These are phyloP conservation scores for Trametes gibbosa DNA, from an alignment of 768 basidiomycete genomes.

Conservation along the genomic window DNA sequence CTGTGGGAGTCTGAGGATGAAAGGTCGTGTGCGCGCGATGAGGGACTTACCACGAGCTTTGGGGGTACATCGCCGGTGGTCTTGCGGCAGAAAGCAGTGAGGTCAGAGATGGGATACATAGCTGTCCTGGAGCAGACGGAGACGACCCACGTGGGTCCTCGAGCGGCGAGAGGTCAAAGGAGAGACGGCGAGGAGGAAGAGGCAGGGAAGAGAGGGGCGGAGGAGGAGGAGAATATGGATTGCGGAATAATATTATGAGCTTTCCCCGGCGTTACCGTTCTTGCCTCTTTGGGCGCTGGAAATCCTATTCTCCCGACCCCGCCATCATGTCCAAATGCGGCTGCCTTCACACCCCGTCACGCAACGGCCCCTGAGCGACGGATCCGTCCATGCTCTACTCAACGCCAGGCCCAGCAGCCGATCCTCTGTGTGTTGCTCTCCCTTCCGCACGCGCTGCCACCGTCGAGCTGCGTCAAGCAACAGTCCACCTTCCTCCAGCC, in stretches of 20 bases:
- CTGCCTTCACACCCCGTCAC: neutral
- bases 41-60: conserved; percentile 72
- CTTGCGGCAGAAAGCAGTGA: conserved; percentile 82
- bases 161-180: conserved; percentile 5
- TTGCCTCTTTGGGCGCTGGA: neutral
- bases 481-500: neutral
- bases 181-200: conserved; percentile 4
- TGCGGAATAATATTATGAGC: conserved; percentile 9
- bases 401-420: neutral
- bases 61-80: conserved; percentile 86
- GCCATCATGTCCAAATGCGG: conserved; percentile 4
- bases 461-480: neutral
- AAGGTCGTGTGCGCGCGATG: conserved; percentile 2
- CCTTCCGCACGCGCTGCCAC: neutral
- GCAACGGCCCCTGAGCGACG: neutral
- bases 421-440: neutral
- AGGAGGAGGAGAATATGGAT: neutral
- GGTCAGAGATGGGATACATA: conserved; percentile 85
- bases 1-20: conserved; percentile 34
- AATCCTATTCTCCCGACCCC: conserved; percentile 7
- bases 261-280: conserved; percentile 5
- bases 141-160: conserved; percentile 11
- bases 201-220: neutral
- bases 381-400: neutral
- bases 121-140: conserved; percentile 3